Conservation (phyloP, 108 stramenopile species). For the Schizochytrium sp. region DNA sequence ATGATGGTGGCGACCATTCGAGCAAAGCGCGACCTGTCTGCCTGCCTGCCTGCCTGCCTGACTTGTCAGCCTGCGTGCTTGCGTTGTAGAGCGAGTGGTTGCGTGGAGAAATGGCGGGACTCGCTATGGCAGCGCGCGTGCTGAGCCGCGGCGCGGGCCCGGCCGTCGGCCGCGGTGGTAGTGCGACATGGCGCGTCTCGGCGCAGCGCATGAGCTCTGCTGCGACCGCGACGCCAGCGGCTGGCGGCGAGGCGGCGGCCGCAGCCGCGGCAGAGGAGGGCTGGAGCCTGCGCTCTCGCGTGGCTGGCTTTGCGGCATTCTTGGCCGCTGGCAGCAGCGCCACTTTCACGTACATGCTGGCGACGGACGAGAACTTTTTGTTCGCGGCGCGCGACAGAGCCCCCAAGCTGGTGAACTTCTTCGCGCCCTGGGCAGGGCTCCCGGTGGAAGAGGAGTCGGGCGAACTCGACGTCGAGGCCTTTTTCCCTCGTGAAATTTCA, state of each 20-base stretch:
- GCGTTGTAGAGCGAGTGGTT: too few species aligned
- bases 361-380: neutral
- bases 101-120: too few species aligned
- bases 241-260: neutral
- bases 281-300: neutral
- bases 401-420: neutral
- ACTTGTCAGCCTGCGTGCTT: too few species aligned
- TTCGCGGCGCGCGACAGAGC: neutral
- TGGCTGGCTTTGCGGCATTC: neutral
- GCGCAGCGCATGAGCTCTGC: neutral
- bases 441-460: constrained; percentile 5
- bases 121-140: too few species aligned
- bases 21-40: too few species aligned
- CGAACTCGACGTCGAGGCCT: neutral
- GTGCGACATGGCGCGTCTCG: too few species aligned
- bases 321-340: neutral
- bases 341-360: neutral
- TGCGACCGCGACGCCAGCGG: neutral
- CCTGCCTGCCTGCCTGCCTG: too few species aligned
- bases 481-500: neutral
- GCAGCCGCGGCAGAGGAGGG: neutral
- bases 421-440: neutral
- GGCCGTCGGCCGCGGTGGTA: too few species aligned
- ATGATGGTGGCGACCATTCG: too few species aligned
- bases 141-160: too few species aligned